Base-by-base conservation (phyloP, 2,329 filamentous ascomycete species). In the Macrophomina phaseolina region DNA sequence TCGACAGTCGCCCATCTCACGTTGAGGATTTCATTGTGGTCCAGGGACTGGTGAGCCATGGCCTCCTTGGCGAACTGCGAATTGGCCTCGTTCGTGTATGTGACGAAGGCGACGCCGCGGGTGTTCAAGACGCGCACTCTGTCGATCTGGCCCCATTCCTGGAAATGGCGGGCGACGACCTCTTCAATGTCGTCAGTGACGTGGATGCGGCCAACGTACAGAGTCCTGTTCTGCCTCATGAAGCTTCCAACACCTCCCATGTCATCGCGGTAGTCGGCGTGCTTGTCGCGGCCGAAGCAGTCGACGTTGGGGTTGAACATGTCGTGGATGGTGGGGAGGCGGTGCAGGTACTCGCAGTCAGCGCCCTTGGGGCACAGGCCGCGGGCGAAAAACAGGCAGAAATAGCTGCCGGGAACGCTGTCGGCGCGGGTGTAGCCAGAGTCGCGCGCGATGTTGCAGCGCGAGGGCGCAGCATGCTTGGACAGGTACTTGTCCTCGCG, bases 181-280 rank as follows among this genome's bases (percentile, higher is more conserved):
- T 99, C 95, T 77, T 99, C 94, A 69, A 98, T 97, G 75, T 98
- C 94, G 78, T 98, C 95, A 12, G 90, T 94, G 42, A 97, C 94
- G 78, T 97, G 93, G 77, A 99, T 97, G 56, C 94, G 85, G 5
- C 95, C 95, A 0, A 97, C 88, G 73, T 99, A 99, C 5, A 99
- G 84, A 0, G 95, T 99, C 38, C 95, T 86, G 76, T 99, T 99
- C 75, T 97, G 92, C 28, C 95, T 86, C 88, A 94, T 90, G 75
- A 99, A 99, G 69, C 89, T 93, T 32, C 95, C 95, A 2, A 97
- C 93, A 70, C 96, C 96, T 64, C 94, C 94, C 95, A 99, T 98
- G 78, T 98, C 94, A 77, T 98, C 94, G 73, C 94, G 85, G 80
- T 97, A 98, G 75, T 97, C 94, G 69, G 87, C 90, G 75, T 93